Evolutionary conservation across 352 stramenopile species (phyloP), one percentile per base, ranked within the genome.

Genomic region (Globisporangium barbulae): DNA sequence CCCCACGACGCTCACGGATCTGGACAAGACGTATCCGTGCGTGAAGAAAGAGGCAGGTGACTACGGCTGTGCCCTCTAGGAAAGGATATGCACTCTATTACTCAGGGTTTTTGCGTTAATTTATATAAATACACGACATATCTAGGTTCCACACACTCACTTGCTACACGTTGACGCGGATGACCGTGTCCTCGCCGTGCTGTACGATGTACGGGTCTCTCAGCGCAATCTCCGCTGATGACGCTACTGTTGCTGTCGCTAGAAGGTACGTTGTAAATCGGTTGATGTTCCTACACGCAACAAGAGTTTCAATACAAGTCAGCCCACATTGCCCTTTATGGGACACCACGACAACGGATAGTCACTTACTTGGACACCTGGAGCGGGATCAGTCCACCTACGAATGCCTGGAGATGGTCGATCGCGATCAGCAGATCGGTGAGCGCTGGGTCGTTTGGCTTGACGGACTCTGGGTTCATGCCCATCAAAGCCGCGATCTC

Each of bases 361-460:
- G 3, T 9, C 21, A 71, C 67, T 69, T 75, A 74, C 72, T 64
- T 58, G 19, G 45, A 58, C 39, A 79, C 44, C n/a, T 64, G 59
- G 19, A 28, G 37, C 7, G 73, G 68, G 2, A 75, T 44, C 12
- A 19, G 8, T 10, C 57, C 44, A 1, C 69, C 67, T 19, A 69
- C 25, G 5, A 68, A 53, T 2, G 55, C 25, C 22, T 73, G 57
- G 3, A 79, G 56, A 19, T 71, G 54, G 33, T 75, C 62, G 52
- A 77, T 53, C 21, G 55, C 37, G 10, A 59, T 33, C 25, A 69
- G 42, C 7, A 81, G 58, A 22, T 68, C 65, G 7, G 45, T 54
- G 4, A 79, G 63, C 3, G 69, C 64, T 28, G 52, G 52, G 2
- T 58, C 52, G 15, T 45, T 58, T 2, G 31, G 52, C 31, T 13